Base-by-base conservation (phyloP, 805 yeast genomes). In the Lipomyces starkeyi region DNA sequence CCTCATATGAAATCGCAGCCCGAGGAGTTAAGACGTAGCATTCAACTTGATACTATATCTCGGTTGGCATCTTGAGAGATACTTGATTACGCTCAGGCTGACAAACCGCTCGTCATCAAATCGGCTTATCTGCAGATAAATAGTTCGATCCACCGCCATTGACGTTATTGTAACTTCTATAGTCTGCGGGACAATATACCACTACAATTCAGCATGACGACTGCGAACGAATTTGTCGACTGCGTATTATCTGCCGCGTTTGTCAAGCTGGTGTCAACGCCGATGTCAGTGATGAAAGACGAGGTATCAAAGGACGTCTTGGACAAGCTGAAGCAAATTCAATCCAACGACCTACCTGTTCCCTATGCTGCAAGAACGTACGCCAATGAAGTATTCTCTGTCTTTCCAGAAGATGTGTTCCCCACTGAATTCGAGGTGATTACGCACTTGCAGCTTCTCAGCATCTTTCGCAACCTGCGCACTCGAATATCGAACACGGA, bases 301-400 rank as follows among this genome's bases (percentile, higher is more conserved):
- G 37, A 37, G 2, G 17, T 59, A 8, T 13, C 32, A 8, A 4
- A 8, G 27, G 7, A 34, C n/a, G 49, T 59, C 11, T 25, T 35
- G 2, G 59, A 59, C 25, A 40, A 35, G 47, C 27, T 59, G 17
- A 20, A 9, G 32, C n/a, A 17, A 13, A 20, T 4, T 17, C 49
- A 37, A 25, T 47, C 47, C 6, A 32, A 11, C 3, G 49, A 53
- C 52, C 14, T 59, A 55, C 66, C 62, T 2, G n/a, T 59, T 7
- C 63, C 66, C 40, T 64, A 64, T 34, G 63, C 66, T 6, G 57
- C 66, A 14, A 59, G 59, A 8, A 32, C 59, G 32, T 37, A 59
- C 34, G 58, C 63, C 11, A 32, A 53, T 27, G 63, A 53, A 37
- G 34, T 64, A 3, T 64, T 64, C 32, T 40, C 43, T 4, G 25